Base-by-base conservation (phyloP, 2,329 filamentous ascomycete species). In the Cladosporium velox region DNA sequence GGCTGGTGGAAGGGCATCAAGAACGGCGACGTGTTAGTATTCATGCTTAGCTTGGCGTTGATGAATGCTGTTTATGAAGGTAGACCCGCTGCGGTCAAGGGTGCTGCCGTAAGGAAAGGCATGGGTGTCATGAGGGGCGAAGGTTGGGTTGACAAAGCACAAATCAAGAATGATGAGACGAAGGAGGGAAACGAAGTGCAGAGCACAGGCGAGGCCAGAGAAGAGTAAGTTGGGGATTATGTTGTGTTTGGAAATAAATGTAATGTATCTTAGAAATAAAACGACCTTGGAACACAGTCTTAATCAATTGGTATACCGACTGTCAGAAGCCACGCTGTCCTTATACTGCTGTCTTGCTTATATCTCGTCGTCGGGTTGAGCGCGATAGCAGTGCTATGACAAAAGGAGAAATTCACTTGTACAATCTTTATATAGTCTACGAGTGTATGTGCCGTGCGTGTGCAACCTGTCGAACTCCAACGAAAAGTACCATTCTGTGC, bases 1-100 rank as follows among this genome's bases (percentile, higher is more conserved):
- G 86, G 92, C 1, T 92, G 92, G 88, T 97, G 94, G 92, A 88
- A 86, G 70, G 91, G 91, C 12, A 85, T 95, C 76, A 87, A 85
- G 72, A 91, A 91, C 44, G 93, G 93, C 0, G 94, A 98, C 78
- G 87, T 97, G 5, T 86, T 90, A 81, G 81, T 98, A 3, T 93
- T 98, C 74, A 90, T 94, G 18, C 78, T 88, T 21, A 91, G 92
- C 58, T 83, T 97, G 79, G 91, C 91, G 72, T 78, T 93, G 21
- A 87, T 93, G 21, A 92, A 93, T 65, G 86, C 87, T 10, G 87
- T 95, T 1, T 92, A 94, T 73, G 91, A 96, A 80, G 82, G 84
- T 30, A 86, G 90, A 65, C 88, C 90, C 0, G 81, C 82, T 62
- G 88, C 90, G 0, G 85, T 96, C 18, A 86, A 86, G 63, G 90